phyloP scores from a whole-genome alignment of 495 filamentous ascomycete species.

The Neurospora sp. region DNA sequence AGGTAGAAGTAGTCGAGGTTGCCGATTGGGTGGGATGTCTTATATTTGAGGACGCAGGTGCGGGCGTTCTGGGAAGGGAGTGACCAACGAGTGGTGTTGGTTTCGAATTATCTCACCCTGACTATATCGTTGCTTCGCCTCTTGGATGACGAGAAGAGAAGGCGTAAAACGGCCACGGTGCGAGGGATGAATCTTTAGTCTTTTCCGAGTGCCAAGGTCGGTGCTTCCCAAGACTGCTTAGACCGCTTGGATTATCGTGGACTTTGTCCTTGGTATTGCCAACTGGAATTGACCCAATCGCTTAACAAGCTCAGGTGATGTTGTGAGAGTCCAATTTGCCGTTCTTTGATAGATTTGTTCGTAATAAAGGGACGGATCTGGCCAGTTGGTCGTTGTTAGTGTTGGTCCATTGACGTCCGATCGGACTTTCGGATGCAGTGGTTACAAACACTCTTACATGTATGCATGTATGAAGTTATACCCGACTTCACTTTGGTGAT shows the following conservation, averaged over 20 bases:
- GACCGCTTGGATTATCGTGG: neutral
- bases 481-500: neutral
- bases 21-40: neutral
- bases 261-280: neutral
- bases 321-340: neutral
- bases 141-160: neutral
- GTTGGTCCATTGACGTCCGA: neutral
- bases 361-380: neutral
- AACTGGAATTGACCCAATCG: neutral
- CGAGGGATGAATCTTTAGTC: neutral
- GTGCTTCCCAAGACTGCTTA: neutral
- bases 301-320: neutral
- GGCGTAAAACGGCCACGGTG: neutral
- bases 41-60: neutral
- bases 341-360: neutral
- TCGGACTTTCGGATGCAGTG: neutral
- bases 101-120: neutral
- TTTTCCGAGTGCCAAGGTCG: neutral
- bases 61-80: neutral
- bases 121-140: neutral
- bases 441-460: neutral
- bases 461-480: neutral
- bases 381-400: neutral
- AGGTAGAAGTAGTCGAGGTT: neutral
- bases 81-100: neutral